A percentile compares a stretch with the other conserved stretches of the same genome.
Conservation (phyloP, 2,329 filamentous ascomycete species). For the Microcera coccophila region DNA sequence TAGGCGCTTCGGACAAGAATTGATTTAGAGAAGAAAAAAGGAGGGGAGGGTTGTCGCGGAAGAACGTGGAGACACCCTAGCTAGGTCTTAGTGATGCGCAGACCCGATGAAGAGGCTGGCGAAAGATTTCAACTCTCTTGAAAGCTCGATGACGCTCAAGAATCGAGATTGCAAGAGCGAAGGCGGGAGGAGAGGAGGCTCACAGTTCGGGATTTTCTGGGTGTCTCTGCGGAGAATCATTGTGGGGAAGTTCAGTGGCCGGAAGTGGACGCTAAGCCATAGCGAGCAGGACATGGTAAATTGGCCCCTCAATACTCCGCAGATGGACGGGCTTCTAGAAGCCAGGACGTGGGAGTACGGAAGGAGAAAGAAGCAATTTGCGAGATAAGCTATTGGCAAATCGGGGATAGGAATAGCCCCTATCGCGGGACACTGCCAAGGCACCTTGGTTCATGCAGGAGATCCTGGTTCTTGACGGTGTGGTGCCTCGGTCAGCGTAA, state of each 20-base stretch:
- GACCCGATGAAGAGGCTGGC: not conserved
- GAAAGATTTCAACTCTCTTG: not conserved
- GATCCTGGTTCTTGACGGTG: too few species aligned
- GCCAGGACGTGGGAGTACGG: not conserved
- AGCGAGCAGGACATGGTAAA: not conserved
- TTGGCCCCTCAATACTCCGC: not conserved
- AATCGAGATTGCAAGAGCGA: not conserved
- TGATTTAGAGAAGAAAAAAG: slow-evolving; percentile 3
- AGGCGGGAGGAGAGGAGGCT: not conserved
- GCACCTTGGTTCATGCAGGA: too few species aligned
- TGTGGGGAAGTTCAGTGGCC: not conserved
- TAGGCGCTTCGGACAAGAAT: slow-evolving; percentile 4
- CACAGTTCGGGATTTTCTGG: too few species aligned
- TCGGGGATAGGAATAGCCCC: too few species aligned
- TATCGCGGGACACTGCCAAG: too few species aligned
- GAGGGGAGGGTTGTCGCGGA: not conserved
- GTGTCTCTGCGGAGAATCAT: not conserved
- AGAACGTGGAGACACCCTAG: not conserved
- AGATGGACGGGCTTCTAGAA: slow-evolving; percentile 11
- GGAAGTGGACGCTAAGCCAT: not conserved
- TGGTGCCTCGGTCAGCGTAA: too few species aligned
- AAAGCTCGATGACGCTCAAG: not conserved
- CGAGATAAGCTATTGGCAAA: too few species aligned
- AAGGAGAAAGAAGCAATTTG: not conserved
- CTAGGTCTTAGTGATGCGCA: not conserved